Conservation (phyloP, 78 protist genomes). For the Dictyostelium capitatum region DNA sequence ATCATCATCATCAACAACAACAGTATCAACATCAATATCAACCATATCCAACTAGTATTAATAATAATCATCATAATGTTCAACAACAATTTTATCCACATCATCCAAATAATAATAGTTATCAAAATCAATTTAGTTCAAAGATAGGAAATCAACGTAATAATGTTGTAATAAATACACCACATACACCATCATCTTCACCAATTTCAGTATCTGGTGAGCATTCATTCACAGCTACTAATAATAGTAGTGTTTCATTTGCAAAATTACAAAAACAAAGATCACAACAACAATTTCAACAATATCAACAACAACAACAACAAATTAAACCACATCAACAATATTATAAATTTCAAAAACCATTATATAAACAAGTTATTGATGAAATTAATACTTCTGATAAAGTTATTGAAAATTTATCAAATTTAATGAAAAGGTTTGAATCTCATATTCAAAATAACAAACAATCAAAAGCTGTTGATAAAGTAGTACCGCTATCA, state of each 20-base stretch:
- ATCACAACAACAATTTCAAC: constrained; percentile 25
- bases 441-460: background rate
- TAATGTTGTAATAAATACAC: background rate
- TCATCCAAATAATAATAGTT: background rate
- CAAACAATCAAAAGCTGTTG: background rate
- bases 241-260: background rate
- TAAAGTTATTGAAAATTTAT: constrained; percentile 15
- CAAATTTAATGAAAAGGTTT: background rate
- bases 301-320: constrained; percentile 29
- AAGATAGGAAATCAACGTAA: background rate
- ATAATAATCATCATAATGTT: background rate
- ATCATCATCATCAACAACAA: background rate
- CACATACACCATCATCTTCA: constrained; percentile 41
- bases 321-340: constrained; percentile 6
- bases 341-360: background rate
- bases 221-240: background rate
- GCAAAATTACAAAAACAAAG: constrained; percentile 23
- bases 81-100: background rate
- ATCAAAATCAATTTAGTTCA: background rate
- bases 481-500: background rate
- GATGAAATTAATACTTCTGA: constrained; percentile 26
- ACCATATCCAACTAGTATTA: background rate
- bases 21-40: background rate
- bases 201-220: constrained; percentile 63
- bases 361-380: background rate